Conservation (phyloP, 148 eudicot species). For the Dianthus caryophyllus region DNA sequence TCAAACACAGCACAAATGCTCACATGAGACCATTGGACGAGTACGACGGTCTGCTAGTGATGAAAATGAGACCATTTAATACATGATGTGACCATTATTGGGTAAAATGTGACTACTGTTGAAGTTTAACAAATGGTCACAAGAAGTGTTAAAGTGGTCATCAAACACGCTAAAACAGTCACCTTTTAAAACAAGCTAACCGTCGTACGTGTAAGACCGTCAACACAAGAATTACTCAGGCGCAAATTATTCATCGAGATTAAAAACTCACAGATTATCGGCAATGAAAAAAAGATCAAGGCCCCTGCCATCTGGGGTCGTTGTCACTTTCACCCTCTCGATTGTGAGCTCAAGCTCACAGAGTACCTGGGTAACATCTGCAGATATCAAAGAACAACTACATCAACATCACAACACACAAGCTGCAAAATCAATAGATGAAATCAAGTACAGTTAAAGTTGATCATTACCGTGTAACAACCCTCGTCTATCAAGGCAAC, state of each 20-base stretch:
- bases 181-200: too few relatives aligned
- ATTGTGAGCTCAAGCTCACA: slow-evolving; percentile 67
- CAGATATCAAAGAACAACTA: slow-evolving; percentile 12
- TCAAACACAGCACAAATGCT: slow-evolving; percentile 2
- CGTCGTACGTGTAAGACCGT: too few relatives aligned
- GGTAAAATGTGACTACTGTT: too few relatives aligned
- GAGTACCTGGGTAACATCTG: slow-evolving; percentile 72
- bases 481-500: slow-evolving; percentile 61
- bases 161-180: too few relatives aligned
- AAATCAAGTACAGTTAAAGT: slow-evolving; percentile 1
- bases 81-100: too few relatives aligned
- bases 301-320: slow-evolving; percentile 74
- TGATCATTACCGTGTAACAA: slow-evolving; percentile 54
- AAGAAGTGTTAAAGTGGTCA: too few relatives aligned
- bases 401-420: slow-evolving; percentile 13
- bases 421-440: neutral
- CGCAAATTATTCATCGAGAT: neutral
- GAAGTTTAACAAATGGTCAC: too few relatives aligned
- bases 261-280: slow-evolving; percentile 58
- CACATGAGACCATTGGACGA: too few relatives aligned
- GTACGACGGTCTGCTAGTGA: too few relatives aligned
- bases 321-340: slow-evolving; percentile 79
- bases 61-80: too few relatives aligned
- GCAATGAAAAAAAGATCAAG: slow-evolving; percentile 71
- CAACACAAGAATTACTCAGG: too few relatives aligned